Percentiles rank a stretch among this genome's conserved stretches.
These are phyloP conservation scores for Pachysolen tannophilus DNA, from an alignment of 805 yeast genomes.

Conservation along the genomic window DNA sequence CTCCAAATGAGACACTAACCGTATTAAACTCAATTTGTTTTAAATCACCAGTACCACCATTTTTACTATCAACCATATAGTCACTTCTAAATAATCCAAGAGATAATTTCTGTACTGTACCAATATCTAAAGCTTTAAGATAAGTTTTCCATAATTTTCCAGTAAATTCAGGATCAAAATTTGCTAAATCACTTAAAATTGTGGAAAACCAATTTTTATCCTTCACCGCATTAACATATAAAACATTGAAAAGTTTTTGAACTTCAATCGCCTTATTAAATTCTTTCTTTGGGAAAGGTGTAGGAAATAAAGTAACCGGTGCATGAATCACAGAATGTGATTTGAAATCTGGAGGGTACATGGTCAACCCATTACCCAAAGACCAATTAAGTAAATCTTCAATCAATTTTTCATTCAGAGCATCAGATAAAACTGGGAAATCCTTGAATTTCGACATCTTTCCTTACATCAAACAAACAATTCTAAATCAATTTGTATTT, in stretches of 20 bases:
- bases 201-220: conserved; percentile 52
- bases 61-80: conserved; percentile 60
- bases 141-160: conserved; percentile 66
- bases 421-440: conserved; percentile 7
- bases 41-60: conserved; percentile 36
- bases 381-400: conserved; percentile 65
- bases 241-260: conserved; percentile 60
- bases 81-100: conserved; percentile 88
- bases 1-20: conserved; percentile 92
- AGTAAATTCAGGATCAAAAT: conserved; percentile 69
- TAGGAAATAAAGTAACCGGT: conserved; percentile 86
- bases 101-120: conserved; percentile 56
- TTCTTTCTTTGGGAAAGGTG: conserved; percentile 69
- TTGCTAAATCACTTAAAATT: conserved; percentile 46
- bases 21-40: conserved; percentile 97
- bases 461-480: no score
- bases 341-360: conserved; percentile 59
- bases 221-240: conserved; percentile 65
- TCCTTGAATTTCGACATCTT: conserved; percentile 3
- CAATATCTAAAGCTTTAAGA: conserved; percentile 34
- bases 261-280: conserved; percentile 61
- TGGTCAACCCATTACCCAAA: conserved; percentile 70
- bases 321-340: conserved; percentile 48
- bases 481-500: no score
- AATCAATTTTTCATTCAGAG: conserved; percentile 22